These are phyloP conservation scores for Funneliformis caledonium DNA, from an alignment of 371 early-diverging fungal species.

Conservation along the genomic window DNA sequence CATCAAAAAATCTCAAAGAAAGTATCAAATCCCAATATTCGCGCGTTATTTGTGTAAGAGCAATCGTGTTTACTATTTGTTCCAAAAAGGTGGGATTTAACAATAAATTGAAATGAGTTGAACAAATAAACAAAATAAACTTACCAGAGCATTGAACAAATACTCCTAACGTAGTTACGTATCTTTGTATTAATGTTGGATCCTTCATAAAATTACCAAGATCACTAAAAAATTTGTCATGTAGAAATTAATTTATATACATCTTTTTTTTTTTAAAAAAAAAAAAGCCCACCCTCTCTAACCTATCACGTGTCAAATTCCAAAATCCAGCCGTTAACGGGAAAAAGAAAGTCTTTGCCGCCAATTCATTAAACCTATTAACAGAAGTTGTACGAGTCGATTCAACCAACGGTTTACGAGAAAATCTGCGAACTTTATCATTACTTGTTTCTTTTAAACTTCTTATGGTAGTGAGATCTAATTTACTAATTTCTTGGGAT, in stretches of 20 bases:
- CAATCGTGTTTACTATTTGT: conserved; percentile 27
- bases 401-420: conserved; percentile 17
- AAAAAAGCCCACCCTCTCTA: neutral
- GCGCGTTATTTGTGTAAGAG: conserved; percentile 10
- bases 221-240: neutral
- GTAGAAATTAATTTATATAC: neutral
- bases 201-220: conserved; percentile 8
- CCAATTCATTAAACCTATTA: conserved; percentile 35
- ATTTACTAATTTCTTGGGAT: neutral
- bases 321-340: conserved; percentile 36
- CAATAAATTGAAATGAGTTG: neutral
- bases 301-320: conserved; percentile 36
- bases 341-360: conserved; percentile 32
- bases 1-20: conserved; percentile 36
- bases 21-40: conserved; percentile 40
- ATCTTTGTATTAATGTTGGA: conserved; percentile 18
- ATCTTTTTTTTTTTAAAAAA: neutral
- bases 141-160: conserved; percentile 38
- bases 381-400: neutral
- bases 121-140: neutral
- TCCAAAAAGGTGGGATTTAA: neutral
- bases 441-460: neutral
- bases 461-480: neutral
- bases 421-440: conserved; percentile 33
- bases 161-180: conserved; percentile 19